Evolutionary conservation across 208 protist genomes (phyloP).

Genomic region (Trypanosomatidae sp.): DNA sequence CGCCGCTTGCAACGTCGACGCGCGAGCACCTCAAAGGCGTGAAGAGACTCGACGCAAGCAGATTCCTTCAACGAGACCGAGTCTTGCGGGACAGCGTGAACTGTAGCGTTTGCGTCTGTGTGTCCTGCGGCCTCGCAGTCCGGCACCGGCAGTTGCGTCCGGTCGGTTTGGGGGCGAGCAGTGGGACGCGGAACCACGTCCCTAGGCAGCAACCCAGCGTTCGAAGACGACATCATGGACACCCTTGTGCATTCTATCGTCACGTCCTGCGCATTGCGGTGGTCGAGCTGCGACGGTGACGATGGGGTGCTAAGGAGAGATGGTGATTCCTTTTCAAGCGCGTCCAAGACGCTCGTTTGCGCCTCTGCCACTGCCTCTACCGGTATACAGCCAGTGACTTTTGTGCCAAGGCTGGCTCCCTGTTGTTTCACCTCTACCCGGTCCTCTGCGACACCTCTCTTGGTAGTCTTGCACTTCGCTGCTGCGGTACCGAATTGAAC

Average conservation of each 20-base stretch:
- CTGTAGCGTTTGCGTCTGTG: not conserved
- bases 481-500: not conserved
- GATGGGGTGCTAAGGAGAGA: not conserved
- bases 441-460: not conserved
- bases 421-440: not conserved
- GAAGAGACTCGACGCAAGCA: not conserved
- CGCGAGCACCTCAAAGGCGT: not conserved
- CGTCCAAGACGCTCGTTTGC: conserved; percentile 11
- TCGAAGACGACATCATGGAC: conserved; percentile 14
- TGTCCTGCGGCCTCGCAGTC: not conserved
- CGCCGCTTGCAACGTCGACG: not conserved
- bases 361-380: conserved; percentile 4
- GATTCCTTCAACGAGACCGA: not conserved
- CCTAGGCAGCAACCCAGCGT: conserved; percentile 11
- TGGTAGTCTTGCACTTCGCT: conserved; percentile 1
- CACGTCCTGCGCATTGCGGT: not conserved
- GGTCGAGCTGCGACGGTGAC: not conserved
- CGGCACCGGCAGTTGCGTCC: not conserved
- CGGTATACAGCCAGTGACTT: not conserved
- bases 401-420: not conserved
- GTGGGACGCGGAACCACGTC: conserved; percentile 12
- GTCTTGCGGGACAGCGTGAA: not conserved
- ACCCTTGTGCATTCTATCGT: conserved; percentile 4
- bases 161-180: not conserved
- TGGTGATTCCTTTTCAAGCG: not conserved